Evolutionary conservation across 345 rosid species (phyloP).

Genomic region (Odontarrhena argentea): DNA sequence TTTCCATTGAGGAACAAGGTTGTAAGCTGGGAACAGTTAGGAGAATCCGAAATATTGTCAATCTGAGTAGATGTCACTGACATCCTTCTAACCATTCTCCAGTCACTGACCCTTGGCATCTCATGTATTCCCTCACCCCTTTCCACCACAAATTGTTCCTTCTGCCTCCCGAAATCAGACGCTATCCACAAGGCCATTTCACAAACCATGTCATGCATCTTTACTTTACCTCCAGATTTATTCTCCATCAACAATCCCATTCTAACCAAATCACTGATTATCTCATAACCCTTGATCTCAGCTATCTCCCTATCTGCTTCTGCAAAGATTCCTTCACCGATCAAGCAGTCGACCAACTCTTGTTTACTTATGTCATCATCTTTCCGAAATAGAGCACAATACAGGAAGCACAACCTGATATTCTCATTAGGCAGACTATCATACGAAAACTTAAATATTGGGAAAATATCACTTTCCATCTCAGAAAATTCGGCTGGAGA

Average conservation of each 20-base stretch:
- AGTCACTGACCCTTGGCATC: not conserved
- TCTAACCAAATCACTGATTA: too few species aligned
- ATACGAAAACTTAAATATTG: constrained; percentile 29
- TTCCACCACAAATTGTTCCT: not conserved
- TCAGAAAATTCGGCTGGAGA: constrained; percentile 17
- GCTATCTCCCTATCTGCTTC: constrained; percentile 24
- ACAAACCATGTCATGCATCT: too few species aligned
- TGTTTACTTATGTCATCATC: constrained; percentile 12
- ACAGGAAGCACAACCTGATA: constrained; percentile 41
- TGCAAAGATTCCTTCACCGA: constrained; percentile 34
- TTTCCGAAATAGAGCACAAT: constrained; percentile 43
- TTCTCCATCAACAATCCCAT: too few species aligned
- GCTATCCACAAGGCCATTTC: too few species aligned
- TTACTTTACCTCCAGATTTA: not conserved
- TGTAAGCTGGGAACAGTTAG: not conserved
- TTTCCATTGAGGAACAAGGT: not conserved
- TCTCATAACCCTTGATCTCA: constrained; percentile 1
- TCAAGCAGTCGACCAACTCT: constrained; percentile 42
- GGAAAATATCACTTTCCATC: constrained; percentile 30
- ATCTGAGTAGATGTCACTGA: constrained; percentile 12
- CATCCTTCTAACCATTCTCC: constrained; percentile 8
- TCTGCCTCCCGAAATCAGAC: too few species aligned
- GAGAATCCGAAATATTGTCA: not conserved
- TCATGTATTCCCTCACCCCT: not conserved
- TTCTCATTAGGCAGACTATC: constrained; percentile 23